These are phyloP conservation scores for Berberis thunbergii DNA, from an alignment of 164 flowering plant species.

Conservation along the genomic window DNA sequence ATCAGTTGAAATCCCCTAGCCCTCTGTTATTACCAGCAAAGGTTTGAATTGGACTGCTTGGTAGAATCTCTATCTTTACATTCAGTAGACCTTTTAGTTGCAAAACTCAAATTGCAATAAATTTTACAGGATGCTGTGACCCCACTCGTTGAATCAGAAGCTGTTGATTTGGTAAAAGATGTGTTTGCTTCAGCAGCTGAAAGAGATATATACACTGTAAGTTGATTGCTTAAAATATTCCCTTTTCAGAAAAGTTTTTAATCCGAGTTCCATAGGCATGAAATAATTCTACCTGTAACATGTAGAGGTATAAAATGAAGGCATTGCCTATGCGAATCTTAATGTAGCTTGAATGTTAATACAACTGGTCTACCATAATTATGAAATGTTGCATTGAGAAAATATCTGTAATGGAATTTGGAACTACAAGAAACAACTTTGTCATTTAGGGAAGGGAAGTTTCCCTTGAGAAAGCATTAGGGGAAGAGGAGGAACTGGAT, in stretches of 20 bases:
- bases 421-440: no score
- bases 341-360: not conserved
- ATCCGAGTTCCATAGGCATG: not conserved
- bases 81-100: not conserved
- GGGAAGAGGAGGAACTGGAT: no score
- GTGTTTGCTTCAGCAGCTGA: conserved; percentile 93
- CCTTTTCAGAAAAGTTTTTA: not conserved
- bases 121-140: conserved; percentile 83
- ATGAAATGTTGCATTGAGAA: not conserved
- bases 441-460: no score
- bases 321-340: not conserved
- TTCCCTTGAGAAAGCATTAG: no score
- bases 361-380: not conserved
- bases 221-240: conserved; percentile 13
- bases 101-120: not conserved
- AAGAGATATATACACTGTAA: conserved; percentile 93
- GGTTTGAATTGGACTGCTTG: conserved; percentile 28
- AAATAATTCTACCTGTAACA: not conserved
- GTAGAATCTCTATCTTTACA: not conserved
- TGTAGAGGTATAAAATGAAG: not conserved
- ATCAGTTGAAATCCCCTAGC: conserved; percentile 94
- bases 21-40: conserved; percentile 79
- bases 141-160: conserved; percentile 74
- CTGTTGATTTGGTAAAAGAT: conserved; percentile 89
- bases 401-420: no score